A percentile compares a stretch with the other conserved stretches of the same genome.
These are phyloP conservation scores for Ophiostoma sp. DNA, from an alignment of 2,329 filamentous ascomycete species.

Conservation along the genomic window DNA sequence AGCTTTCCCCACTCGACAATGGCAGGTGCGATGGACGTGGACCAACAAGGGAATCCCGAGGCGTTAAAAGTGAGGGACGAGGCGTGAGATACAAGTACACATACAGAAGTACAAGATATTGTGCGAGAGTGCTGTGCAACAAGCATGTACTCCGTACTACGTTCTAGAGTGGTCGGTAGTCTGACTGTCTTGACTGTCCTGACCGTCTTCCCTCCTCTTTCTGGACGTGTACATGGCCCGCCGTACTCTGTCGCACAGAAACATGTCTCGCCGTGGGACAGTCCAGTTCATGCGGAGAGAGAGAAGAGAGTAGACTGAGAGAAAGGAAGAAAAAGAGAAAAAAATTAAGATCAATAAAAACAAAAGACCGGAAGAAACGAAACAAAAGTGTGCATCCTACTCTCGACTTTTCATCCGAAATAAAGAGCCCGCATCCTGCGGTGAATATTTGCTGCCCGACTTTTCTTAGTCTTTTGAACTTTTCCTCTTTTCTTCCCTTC, in stretches of 20 bases:
- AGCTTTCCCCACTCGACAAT: slow-evolving; percentile 9
- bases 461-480: not conserved
- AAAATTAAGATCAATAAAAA: not conserved
- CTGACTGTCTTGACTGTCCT: not conserved
- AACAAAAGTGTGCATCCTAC: not conserved
- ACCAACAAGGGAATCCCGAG: not conserved
- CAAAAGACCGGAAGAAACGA: not conserved
- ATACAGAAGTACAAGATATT: not conserved
- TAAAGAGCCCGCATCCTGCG: slow-evolving; percentile 2
- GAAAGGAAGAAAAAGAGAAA: not conserved
- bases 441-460: not conserved
- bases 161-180: not conserved
- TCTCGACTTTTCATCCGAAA: slow-evolving; percentile 6
- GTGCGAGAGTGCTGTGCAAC: not conserved
- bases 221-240: slow-evolving; percentile 6
- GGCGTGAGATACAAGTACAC: not conserved
- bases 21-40: slow-evolving; percentile 5
- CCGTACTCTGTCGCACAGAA: slow-evolving; percentile 2
- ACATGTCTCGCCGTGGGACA: not conserved
- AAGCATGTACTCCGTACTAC: not conserved
- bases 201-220: not conserved
- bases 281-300: not conserved
- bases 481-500: not conserved
- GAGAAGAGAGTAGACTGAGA: not conserved
- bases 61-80: not conserved